Conservation (phyloP, 2,329 filamentous ascomycete genomes). For the Fusarium zealandicum region DNA sequence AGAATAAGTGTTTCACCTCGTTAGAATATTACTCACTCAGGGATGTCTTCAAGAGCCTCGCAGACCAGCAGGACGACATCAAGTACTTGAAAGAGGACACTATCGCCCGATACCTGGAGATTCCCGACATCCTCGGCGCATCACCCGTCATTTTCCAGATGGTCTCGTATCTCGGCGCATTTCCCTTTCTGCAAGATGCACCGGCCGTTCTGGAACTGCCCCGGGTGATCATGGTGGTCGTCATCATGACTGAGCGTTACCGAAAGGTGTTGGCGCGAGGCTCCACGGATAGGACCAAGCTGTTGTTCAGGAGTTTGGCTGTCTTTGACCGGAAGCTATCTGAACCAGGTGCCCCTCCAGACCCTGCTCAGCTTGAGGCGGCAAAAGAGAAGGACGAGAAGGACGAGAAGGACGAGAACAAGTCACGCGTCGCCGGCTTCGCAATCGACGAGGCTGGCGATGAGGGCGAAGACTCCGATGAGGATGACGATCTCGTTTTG, state of each 20-base stretch:
- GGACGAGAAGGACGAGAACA: background rate
- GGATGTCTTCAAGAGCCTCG: slow-evolving; percentile 74
- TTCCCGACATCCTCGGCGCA: slow-evolving; percentile 72
- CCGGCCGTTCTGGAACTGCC: slow-evolving; percentile 74
- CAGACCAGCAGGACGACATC: slow-evolving; percentile 67
- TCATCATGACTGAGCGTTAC: slow-evolving; percentile 75
- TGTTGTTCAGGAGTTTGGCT: slow-evolving; percentile 75
- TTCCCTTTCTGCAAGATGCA: slow-evolving; percentile 75
- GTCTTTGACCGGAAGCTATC: slow-evolving; percentile 70
- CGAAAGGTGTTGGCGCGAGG: slow-evolving; percentile 66
- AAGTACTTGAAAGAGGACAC: slow-evolving; percentile 74
- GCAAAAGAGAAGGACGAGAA: slow-evolving; percentile 19
- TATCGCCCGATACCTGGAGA: slow-evolving; percentile 73
- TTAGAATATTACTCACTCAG: slow-evolving; percentile 77
- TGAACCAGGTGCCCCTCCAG: slow-evolving; percentile 15
- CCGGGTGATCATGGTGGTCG: slow-evolving; percentile 74
- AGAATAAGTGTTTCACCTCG: slow-evolving; percentile 72
- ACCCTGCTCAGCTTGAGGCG: background rate
- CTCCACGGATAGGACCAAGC: slow-evolving; percentile 64
- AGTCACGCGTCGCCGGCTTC: slow-evolving; percentile 50
- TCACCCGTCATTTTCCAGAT: slow-evolving; percentile 76
- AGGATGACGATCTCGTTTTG: slow-evolving; percentile 68
- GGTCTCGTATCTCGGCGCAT: slow-evolving; percentile 73
- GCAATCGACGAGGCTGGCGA: slow-evolving; percentile 55
- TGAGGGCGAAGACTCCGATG: slow-evolving; percentile 55